Evolutionary conservation across 768 basidiomycete genomes (phyloP).

Genomic region (Imleria badia): DNA sequence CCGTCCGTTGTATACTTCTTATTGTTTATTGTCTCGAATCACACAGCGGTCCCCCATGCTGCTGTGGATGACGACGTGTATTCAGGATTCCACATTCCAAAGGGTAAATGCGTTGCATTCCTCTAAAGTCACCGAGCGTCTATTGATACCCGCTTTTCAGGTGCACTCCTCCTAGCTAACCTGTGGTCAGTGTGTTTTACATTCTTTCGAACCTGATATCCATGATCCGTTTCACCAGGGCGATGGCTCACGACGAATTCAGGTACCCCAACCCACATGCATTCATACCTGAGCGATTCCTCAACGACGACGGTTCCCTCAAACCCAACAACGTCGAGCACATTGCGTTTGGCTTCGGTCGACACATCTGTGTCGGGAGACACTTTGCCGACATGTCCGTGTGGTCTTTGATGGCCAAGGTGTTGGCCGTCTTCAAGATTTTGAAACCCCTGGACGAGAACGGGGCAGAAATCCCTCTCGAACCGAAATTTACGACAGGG

Average conservation of each 20-base stretch:
- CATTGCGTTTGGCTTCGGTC: constrained; percentile 25
- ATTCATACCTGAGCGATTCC: constrained; percentile 41
- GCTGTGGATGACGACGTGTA: constrained; percentile 40
- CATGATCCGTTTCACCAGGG: constrained; percentile 1
- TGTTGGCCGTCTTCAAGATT: constrained; percentile 17
- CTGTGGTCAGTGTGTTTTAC: constrained; percentile 4
- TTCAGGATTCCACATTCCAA: constrained; percentile 49
- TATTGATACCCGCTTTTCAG: not conserved
- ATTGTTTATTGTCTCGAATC: not conserved
- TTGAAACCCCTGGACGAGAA: constrained; percentile 6
- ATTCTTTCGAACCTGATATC: not conserved
- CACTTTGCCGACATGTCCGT: constrained; percentile 20
- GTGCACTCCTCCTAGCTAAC: constrained; percentile 5
- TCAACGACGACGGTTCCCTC: constrained; percentile 27
- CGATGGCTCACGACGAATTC: constrained; percentile 22
- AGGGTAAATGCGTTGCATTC: constrained; percentile 6
- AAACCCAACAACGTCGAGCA: constrained; percentile 4
- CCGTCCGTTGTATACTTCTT: not conserved
- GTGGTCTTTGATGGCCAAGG: constrained; percentile 14
- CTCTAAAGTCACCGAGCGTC: fast-evolving
- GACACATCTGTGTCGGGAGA: constrained; percentile 24
- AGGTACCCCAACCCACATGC: constrained; percentile 36
- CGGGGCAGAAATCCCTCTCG: constrained; percentile 5
- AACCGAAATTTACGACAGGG: constrained; percentile 6
- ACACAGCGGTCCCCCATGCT: constrained; percentile 27